Base-by-base conservation (phyloP, 306 rosid species). In the Ceratonia siliqua region DNA sequence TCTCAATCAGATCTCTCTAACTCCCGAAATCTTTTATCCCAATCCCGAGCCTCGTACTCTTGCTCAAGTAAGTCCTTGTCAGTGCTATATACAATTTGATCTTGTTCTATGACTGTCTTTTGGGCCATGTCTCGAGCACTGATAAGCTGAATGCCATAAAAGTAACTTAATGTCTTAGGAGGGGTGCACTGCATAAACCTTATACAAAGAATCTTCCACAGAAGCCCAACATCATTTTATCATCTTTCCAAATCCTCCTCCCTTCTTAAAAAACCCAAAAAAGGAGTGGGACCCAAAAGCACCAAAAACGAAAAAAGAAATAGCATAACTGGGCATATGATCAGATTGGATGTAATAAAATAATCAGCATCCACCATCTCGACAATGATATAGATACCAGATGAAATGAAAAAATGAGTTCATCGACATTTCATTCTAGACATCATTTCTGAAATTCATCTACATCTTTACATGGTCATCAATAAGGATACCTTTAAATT, bases 91-190 rank as follows among this genome's bases (percentile, higher is more conserved):
- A 94, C 92, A 86, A 94, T 94, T 85, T 87, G 94, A 83, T 90
- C 98, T 86, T 87, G 84, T 57, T 92, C 92, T 72, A 94, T 92
- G 43, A 94, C 84, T 36, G 83, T 92, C 83, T 72, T 92, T 75
- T 92, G 96, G 59, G 99, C 96, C 97, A 92, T 90, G 83, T 94
- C 89, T 62, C 92, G 92, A 0, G 98, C 99, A 80, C 88, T 92
- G 82, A 90, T 85, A 78, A 94, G 92, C 99, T 94, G 92, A 61
- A 83, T 55, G 42, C 50, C 71, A 68, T 36, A 62, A 68, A 13
- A 64, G 22, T 56, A 57, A 46, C 18, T 24, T 62, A 70, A 49
- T 72, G 77, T 76, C 30, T 62, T 17, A 72, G 55, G 6, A 68
- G 57, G 63, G 49, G 65, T 69, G 21, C 32, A 22, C 30, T 10